Conservation (phyloP, 495 filamentous ascomycete genomes). For the Parathielavia hyrcaniae region DNA sequence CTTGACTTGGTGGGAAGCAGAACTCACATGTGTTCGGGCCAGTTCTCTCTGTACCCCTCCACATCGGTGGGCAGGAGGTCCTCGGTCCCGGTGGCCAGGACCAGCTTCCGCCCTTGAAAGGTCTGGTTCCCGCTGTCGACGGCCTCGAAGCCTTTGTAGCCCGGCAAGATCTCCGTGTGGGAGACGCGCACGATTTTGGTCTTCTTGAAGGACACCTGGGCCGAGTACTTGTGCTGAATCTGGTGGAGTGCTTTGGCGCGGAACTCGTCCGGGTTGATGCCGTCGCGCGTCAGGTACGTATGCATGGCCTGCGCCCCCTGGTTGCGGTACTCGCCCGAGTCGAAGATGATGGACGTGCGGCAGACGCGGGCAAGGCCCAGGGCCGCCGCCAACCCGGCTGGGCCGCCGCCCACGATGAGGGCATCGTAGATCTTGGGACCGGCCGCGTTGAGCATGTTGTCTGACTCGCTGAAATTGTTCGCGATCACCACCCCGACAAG, state of each 20-base stretch:
- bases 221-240: slow-evolving; percentile 28
- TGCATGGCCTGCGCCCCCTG: slow-evolving; percentile 44
- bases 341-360: slow-evolving; percentile 46
- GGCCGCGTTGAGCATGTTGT: no score
- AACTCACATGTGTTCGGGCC: slow-evolving; percentile 40
- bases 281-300: slow-evolving; percentile 46
- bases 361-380: slow-evolving; percentile 43
- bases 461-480: no score
- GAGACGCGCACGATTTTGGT: slow-evolving; percentile 21
- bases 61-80: slow-evolving; percentile 35
- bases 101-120: slow-evolving; percentile 43
- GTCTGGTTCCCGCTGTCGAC: slow-evolving; percentile 27
- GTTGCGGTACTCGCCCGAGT: slow-evolving; percentile 49
- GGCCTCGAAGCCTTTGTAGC: slow-evolving; percentile 29
- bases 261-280: slow-evolving; percentile 37
- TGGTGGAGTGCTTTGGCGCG: slow-evolving; percentile 36
- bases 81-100: slow-evolving; percentile 44
- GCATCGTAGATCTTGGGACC: slow-evolving; percentile 33
- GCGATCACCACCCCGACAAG: no score
- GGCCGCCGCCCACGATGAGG: slow-evolving; percentile 54
- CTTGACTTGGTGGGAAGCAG: not conserved
- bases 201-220: not conserved
- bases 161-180: slow-evolving; percentile 21
- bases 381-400: slow-evolving; percentile 49
- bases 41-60: slow-evolving; percentile 37